These are phyloP conservation scores for Talaromyces liani DNA, from an alignment of 495 filamentous ascomycete species.

Conservation along the genomic window DNA sequence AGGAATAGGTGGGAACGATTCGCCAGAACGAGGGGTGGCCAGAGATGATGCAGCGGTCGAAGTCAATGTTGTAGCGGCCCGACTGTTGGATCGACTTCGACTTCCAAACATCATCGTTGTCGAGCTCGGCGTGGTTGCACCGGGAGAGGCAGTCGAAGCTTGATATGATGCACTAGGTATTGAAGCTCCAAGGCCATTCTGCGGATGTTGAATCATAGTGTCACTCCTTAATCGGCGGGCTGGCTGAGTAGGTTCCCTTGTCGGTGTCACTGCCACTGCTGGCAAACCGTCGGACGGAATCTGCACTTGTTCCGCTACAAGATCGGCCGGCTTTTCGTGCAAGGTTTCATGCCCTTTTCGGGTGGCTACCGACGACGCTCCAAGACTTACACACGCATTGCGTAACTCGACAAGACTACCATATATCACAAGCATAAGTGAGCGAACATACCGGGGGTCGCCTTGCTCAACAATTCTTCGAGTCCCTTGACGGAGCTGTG, in stretches of 20 bases:
- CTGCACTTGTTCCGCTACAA: conserved; percentile 19
- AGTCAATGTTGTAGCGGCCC: conserved; percentile 39
- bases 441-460: conserved; percentile 73
- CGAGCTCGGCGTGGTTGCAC: conserved; percentile 20
- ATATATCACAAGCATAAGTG: conserved; percentile 71
- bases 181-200: conserved; percentile 19
- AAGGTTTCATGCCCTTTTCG: conserved; percentile 16
- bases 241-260: conserved; percentile 44
- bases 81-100: conserved; percentile 46
- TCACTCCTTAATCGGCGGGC: conserved; percentile 52
- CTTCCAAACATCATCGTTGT: conserved; percentile 23
- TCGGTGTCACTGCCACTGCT: conserved; percentile 54
- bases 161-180: conserved; percentile 15
- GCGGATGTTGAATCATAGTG: conserved; percentile 53
- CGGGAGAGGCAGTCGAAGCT: conserved; percentile 26
- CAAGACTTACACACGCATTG: conserved; percentile 41
- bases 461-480: conserved; percentile 64
- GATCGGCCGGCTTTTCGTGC: conserved; percentile 19
- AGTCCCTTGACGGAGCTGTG: conserved; percentile 60
- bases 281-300: conserved; percentile 22
- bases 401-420: conserved; percentile 72
- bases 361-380: conserved; percentile 20
- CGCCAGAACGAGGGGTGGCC: conserved; percentile 69
- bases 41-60: conserved; percentile 39
- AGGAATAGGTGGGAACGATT: conserved; percentile 61